phyloP scores from a whole-genome alignment of 2,329 filamentous ascomycete genomes.

The Scytalidium sp. region DNA sequence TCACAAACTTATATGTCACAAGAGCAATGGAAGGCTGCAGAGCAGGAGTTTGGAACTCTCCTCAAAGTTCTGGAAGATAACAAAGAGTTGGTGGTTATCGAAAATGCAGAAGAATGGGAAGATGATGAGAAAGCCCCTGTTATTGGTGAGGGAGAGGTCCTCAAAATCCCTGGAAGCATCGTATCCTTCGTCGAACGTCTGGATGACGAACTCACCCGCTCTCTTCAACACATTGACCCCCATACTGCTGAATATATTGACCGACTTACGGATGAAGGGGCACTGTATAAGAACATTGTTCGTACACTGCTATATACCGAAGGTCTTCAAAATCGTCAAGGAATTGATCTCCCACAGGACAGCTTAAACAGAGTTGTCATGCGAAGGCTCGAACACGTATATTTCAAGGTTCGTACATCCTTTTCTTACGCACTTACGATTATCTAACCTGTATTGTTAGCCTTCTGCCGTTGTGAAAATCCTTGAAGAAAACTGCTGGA shows the following conservation, averaged over 20 bases:
- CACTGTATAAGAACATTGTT: slow-evolving; percentile 89
- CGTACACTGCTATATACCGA: slow-evolving; percentile 88
- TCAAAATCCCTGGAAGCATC: slow-evolving; percentile 90
- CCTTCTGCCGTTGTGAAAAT: slow-evolving; percentile 90
- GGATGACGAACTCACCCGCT: slow-evolving; percentile 94
- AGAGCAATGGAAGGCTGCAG: slow-evolving; percentile 95
- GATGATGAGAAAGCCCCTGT: slow-evolving; percentile 92
- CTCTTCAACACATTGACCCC: slow-evolving; percentile 95
- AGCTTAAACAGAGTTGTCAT: slow-evolving; percentile 90
- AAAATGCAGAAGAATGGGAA: slow-evolving; percentile 96
- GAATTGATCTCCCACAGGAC: slow-evolving; percentile 76
- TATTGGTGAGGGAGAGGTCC: slow-evolving; percentile 66
- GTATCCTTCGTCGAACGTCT: slow-evolving; percentile 93
- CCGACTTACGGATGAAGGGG: slow-evolving; percentile 83
- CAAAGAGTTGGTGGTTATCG: slow-evolving; percentile 79
- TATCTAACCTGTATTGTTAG: slow-evolving; percentile 35
- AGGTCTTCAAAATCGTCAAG: slow-evolving; percentile 65
- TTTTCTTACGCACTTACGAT: slow-evolving; percentile 16
- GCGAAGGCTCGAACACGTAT: slow-evolving; percentile 92
- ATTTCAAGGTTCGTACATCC: slow-evolving; percentile 75
- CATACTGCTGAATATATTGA: slow-evolving; percentile 99
- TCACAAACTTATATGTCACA: slow-evolving; percentile 81
- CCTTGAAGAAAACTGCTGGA: slow-evolving; percentile 93
- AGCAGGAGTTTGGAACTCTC: slow-evolving; percentile 78
- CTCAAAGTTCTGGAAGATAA: slow-evolving; percentile 77